These are phyloP conservation scores for Pilaira anomala DNA, from an alignment of 192 early-diverging fungal species.

Conservation along the genomic window DNA sequence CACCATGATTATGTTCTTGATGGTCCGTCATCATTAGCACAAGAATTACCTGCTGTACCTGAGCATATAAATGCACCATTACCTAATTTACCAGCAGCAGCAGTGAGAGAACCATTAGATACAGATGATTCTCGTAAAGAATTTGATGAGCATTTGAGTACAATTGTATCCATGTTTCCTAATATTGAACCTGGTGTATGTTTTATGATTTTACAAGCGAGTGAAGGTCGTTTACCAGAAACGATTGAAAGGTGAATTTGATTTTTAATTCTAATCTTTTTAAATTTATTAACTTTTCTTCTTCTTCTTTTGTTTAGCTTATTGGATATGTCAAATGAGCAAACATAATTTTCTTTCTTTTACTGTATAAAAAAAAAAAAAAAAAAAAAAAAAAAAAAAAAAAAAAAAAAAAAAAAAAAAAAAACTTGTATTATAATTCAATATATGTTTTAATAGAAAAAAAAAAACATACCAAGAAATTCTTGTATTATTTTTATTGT, in stretches of 20 bases:
- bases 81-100: too few species aligned
- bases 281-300: neutral
- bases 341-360: neutral
- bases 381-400: neutral
- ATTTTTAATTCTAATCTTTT: too few species aligned
- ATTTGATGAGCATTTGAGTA: slow-evolving; percentile 52
- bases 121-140: neutral
- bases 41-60: neutral
- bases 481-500: too few species aligned
- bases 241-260: slow-evolving; percentile 49
- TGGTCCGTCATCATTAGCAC: neutral
- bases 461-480: neutral
- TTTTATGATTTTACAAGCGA: slow-evolving; percentile 70
- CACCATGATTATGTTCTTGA: neutral
- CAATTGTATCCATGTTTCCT: slow-evolving; percentile 69
- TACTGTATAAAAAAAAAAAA: neutral
- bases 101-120: too few species aligned
- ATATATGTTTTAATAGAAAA: neutral
- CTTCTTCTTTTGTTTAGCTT: neutral
- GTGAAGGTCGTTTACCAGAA: slow-evolving; percentile 45
- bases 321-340: slow-evolving; percentile 20
- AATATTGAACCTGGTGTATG: slow-evolving; percentile 70
- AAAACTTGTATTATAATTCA: slow-evolving; percentile 1
- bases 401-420: neutral
- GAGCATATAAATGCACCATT: too few species aligned